Evolutionary conservation across 306 rosid species (phyloP).

Genomic region (Aeschynomene evenia): DNA sequence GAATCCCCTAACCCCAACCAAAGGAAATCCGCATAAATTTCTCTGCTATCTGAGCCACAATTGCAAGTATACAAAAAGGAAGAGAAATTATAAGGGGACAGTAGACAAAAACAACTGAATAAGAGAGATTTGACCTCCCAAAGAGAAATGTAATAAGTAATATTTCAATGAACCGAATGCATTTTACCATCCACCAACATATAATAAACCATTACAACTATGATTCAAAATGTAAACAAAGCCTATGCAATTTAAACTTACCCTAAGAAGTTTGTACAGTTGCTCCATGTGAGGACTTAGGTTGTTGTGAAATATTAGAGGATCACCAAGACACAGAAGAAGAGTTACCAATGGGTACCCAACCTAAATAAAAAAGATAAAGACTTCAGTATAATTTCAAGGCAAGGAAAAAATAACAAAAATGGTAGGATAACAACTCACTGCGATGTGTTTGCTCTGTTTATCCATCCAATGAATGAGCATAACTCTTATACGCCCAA

Average conservation of each 20-base stretch:
- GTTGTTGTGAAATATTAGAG: constrained; percentile 75
- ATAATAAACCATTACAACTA: not conserved
- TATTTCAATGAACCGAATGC: constrained; percentile 9
- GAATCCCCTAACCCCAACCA: not conserved
- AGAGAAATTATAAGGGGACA: not conserved
- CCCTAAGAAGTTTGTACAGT: constrained; percentile 94
- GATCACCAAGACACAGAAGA: constrained; percentile 98
- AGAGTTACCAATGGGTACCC: constrained; percentile 97
- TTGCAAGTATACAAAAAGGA: not conserved
- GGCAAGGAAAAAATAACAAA: constrained; percentile 16
- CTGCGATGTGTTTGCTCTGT: constrained; percentile 97
- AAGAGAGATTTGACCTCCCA: not conserved
- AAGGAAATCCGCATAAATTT: not conserved
- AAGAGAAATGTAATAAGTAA: not conserved
- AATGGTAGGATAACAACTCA: constrained; percentile 40
- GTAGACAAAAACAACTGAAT: not conserved
- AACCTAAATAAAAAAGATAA: constrained; percentile 52
- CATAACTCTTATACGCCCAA: constrained; percentile 85
- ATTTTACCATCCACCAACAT: not conserved
- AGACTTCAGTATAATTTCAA: constrained; percentile 13
- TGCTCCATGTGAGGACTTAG: constrained; percentile 97
- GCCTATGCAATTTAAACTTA: constrained; percentile 41
- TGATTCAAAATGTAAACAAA: constrained; percentile 7
- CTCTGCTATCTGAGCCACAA: not conserved
- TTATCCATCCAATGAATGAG: constrained; percentile 96